Evolutionary conservation across 805 yeast species (phyloP).

Genomic region (Saccharomycopsis fibuligera): DNA sequence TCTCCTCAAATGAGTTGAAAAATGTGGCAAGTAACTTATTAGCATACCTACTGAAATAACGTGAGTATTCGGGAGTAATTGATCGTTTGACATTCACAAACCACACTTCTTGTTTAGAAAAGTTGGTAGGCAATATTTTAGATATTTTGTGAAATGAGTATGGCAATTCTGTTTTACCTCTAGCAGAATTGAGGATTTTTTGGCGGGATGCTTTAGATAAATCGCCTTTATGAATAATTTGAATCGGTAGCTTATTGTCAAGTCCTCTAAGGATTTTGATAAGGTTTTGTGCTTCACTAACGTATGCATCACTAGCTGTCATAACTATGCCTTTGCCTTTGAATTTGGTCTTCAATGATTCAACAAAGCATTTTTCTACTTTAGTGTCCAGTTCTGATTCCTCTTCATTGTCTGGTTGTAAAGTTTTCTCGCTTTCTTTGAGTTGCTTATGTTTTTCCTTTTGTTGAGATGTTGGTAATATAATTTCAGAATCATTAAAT

Average conservation of each 20-base stretch:
- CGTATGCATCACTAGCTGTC: conserved; percentile 27
- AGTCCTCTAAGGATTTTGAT: conserved; percentile 38
- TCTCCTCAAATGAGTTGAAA: conserved; percentile 44
- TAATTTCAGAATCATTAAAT: conserved; percentile 7
- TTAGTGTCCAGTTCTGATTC: background rate
- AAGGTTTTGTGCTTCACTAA: conserved; percentile 26
- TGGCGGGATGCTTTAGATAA: conserved; percentile 30
- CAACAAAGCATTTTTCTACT: conserved; percentile 25
- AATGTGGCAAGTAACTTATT: conserved; percentile 42
- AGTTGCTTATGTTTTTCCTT: conserved; percentile 1
- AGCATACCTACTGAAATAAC: conserved; percentile 33
- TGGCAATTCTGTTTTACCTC: conserved; percentile 33
- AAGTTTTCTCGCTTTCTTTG: conserved; percentile 23
- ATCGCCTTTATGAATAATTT: conserved; percentile 34
- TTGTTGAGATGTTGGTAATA: background rate
- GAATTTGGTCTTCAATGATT: conserved; percentile 24
- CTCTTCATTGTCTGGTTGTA: conserved; percentile 29
- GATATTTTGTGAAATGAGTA: background rate
- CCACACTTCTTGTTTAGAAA: conserved; percentile 34
- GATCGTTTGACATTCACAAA: conserved; percentile 31
- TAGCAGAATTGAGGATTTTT: conserved; percentile 31
- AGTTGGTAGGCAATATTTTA: conserved; percentile 8
- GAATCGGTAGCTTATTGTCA: conserved; percentile 35
- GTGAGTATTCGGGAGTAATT: conserved; percentile 20
- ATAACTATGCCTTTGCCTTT: conserved; percentile 33